These are phyloP conservation scores for Murraya koenigii DNA, from an alignment of 345 rosid species.

Conservation along the genomic window DNA sequence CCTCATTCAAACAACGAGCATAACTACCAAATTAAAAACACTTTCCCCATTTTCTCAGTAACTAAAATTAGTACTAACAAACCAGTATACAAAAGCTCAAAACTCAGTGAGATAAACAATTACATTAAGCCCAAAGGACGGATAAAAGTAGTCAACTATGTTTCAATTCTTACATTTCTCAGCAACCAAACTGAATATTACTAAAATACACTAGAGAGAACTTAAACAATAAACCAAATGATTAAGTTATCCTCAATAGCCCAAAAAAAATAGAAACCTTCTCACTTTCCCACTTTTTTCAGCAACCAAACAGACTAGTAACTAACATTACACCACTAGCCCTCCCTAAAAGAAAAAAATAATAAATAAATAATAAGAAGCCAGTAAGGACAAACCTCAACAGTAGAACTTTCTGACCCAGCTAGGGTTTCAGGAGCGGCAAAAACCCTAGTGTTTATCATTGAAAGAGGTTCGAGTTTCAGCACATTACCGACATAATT, in stretches of 20 bases:
- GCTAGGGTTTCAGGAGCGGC: constrained; percentile 64
- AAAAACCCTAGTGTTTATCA: constrained; percentile 30
- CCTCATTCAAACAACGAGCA: background rate
- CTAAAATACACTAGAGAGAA: background rate
- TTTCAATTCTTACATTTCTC: background rate
- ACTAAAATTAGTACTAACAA: background rate
- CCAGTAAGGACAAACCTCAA: constrained; percentile 36
- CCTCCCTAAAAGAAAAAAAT: background rate
- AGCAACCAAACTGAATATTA: background rate
- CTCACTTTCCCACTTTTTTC: background rate
- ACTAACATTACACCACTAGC: background rate
- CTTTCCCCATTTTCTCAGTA: constrained; percentile 1
- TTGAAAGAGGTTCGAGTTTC: constrained; percentile 34
- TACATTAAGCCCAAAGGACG: background rate
- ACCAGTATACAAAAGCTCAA: background rate
- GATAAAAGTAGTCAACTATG: background rate
- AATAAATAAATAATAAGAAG: background rate
- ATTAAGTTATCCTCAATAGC: background rate
- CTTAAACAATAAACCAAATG: background rate
- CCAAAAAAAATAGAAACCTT: background rate
- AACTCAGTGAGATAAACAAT: background rate
- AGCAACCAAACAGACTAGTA: constrained; percentile 5
- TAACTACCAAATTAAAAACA: background rate
- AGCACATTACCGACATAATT: constrained; percentile 22
- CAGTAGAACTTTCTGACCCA: constrained; percentile 35